phyloP scores from a whole-genome alignment of 2,329 filamentous ascomycete genomes.

The Colletotrichum higginsianum region DNA sequence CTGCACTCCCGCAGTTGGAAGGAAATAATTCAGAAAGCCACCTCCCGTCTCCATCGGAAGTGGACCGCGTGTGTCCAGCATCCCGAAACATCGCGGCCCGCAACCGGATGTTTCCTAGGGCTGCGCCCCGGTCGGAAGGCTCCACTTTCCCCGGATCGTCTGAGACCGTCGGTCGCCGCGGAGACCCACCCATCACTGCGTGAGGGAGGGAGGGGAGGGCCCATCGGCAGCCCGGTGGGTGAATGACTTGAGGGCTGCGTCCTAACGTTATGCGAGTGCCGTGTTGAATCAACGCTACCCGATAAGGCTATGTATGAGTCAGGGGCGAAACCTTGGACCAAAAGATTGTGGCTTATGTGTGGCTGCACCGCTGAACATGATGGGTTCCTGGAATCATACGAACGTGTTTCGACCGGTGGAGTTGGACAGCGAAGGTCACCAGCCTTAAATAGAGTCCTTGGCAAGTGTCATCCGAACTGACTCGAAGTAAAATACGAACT shows the following conservation, averaged over 20 bases:
- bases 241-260: no score
- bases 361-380: neutral
- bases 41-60: neutral
- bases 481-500: neutral
- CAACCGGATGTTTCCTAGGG: neutral
- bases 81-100: neutral
- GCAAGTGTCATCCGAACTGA: neutral
- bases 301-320: neutral
- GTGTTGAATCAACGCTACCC: neutral
- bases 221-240: neutral
- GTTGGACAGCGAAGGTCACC: no score
- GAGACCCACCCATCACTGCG: no score
- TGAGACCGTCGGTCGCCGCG: neutral
- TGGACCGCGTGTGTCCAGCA: neutral
- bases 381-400: neutral
- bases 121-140: neutral
- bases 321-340: no score
- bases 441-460: no score
- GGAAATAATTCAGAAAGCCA: no score
- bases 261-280: neutral
- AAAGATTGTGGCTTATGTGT: neutral
- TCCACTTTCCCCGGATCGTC: constrained; percentile 13
- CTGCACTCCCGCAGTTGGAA: no score
- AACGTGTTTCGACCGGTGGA: no score
- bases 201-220: no score